These are phyloP conservation scores for Apiospora rasikravindrae DNA, from an alignment of 2,329 filamentous ascomycete genomes.

Conservation along the genomic window DNA sequence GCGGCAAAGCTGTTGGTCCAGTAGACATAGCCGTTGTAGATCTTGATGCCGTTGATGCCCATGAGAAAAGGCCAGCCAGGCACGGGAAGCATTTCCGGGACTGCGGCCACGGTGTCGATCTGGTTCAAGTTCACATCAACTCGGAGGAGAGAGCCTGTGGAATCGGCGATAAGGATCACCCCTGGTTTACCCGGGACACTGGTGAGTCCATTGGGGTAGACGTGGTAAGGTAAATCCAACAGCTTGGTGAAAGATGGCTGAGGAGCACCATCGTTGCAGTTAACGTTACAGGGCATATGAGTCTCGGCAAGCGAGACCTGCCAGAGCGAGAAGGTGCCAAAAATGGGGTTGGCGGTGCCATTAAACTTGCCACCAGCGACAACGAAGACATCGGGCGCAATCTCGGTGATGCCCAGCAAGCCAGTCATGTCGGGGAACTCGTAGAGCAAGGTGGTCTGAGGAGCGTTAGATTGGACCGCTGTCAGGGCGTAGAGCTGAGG, in stretches of 20 bases:
- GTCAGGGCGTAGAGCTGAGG: slow-evolving; percentile 31
- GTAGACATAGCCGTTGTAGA: slow-evolving; percentile 29
- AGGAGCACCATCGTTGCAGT: no score
- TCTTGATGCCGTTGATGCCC: slow-evolving; percentile 34
- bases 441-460: slow-evolving; percentile 29
- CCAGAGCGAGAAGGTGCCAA: slow-evolving; percentile 27
- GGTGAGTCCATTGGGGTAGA: slow-evolving; percentile 29
- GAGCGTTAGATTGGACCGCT: slow-evolving; percentile 19
- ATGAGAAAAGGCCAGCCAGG: slow-evolving; percentile 22
- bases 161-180: slow-evolving; percentile 30
- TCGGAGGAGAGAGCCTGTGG: slow-evolving; percentile 31
- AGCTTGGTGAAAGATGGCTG: slow-evolving; percentile 24
- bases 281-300: not conserved
- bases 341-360: slow-evolving; percentile 18
- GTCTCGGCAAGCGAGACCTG: not conserved
- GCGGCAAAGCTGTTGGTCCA: slow-evolving; percentile 29
- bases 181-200: slow-evolving; percentile 21
- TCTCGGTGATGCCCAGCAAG: slow-evolving; percentile 38
- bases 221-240: slow-evolving; percentile 25
- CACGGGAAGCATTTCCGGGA: slow-evolving; percentile 30
- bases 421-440: slow-evolving; percentile 32
- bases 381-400: slow-evolving; percentile 29
- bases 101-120: slow-evolving; percentile 28
- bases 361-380: slow-evolving; percentile 26
- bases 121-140: slow-evolving; percentile 28